Percentiles rank a stretch among this genome's conserved stretches.
phyloP scores from a whole-genome alignment of 2,329 filamentous ascomycete genomes.

The Scopulariopsis brevicaulis region DNA sequence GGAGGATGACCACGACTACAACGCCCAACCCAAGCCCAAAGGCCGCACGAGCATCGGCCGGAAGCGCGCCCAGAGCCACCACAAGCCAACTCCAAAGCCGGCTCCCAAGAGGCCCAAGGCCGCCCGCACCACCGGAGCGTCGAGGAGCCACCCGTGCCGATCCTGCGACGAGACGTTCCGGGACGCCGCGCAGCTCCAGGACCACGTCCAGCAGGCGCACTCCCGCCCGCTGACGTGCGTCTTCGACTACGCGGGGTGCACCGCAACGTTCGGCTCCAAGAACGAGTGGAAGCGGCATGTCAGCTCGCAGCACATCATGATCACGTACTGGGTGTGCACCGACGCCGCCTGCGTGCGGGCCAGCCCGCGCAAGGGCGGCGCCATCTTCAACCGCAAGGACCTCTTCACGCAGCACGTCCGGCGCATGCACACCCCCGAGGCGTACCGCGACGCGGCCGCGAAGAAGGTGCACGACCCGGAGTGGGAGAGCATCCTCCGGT shows the following conservation, averaged over 20 bases:
- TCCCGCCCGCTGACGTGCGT: slow-evolving; percentile 62
- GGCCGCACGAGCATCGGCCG: neutral
- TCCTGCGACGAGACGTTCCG: slow-evolving; percentile 23
- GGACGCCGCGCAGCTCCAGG: slow-evolving; percentile 30
- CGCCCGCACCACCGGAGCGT: neutral
- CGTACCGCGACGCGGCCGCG: slow-evolving; percentile 24
- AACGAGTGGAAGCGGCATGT: slow-evolving; percentile 96
- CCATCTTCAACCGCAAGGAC: slow-evolving; percentile 79
- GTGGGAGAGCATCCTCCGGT: neutral
- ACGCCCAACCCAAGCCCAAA: neutral
- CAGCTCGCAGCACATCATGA: slow-evolving; percentile 64
- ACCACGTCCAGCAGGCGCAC: slow-evolving; percentile 40
- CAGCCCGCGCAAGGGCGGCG: slow-evolving; percentile 22
- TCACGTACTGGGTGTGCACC: slow-evolving; percentile 66
- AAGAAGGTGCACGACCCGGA: slow-evolving; percentile 23
- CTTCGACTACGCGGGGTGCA: slow-evolving; percentile 68
- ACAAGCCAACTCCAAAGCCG: neutral
- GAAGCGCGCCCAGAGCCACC: neutral
- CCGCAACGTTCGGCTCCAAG: slow-evolving; percentile 62
- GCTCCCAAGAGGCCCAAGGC: neutral
- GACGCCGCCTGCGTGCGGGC: slow-evolving; percentile 40
- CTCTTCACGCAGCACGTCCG: slow-evolving; percentile 81
- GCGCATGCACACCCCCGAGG: slow-evolving; percentile 63
- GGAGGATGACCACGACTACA: neutral
- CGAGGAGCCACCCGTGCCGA: neutral